A percentile compares a stretch with the other conserved stretches of the same genome.
These are phyloP conservation scores for Picochlorum sp. DNA, from an alignment of 139 green algal genomes.

Conservation along the genomic window DNA sequence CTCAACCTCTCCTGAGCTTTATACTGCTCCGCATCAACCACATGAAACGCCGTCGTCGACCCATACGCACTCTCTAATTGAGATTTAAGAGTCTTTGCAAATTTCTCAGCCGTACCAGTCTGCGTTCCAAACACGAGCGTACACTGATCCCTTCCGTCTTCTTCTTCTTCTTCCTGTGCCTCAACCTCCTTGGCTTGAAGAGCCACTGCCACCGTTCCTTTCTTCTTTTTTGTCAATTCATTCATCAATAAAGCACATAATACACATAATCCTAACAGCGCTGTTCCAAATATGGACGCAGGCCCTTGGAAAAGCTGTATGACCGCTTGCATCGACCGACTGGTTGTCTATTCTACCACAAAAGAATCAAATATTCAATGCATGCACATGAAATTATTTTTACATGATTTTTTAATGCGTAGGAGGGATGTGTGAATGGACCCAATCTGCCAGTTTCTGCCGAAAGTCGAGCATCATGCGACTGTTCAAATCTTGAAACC, in stretches of 20 bases:
- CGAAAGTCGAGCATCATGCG: too few species aligned
- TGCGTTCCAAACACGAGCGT: conserved; percentile 63
- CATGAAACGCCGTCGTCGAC: conserved; percentile 38
- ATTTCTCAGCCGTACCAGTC: conserved; percentile 86
- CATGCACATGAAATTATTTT: neutral
- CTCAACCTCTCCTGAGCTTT: conserved; percentile 32
- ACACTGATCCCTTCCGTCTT: conserved; percentile 8
- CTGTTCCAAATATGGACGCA: neutral
- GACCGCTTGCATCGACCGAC: neutral
- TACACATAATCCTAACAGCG: neutral
- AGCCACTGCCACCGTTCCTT: neutral
- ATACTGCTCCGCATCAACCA: conserved; percentile 68
- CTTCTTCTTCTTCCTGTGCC: neutral
- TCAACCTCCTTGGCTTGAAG: neutral
- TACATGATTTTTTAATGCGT: neutral
- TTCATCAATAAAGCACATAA: conserved; percentile 6
- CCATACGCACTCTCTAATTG: conserved; percentile 48
- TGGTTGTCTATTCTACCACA: neutral
- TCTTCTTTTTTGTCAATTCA: neutral
- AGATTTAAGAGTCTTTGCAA: conserved; percentile 68
- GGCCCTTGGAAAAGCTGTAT: neutral
- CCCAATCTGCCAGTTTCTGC: too few species aligned
- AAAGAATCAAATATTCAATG: neutral
- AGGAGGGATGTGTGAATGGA: too few species aligned
- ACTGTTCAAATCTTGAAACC: too few species aligned